These are phyloP conservation scores for Inonotus obliquus DNA, from an alignment of 1,284 basidiomycete species.

Conservation along the genomic window DNA sequence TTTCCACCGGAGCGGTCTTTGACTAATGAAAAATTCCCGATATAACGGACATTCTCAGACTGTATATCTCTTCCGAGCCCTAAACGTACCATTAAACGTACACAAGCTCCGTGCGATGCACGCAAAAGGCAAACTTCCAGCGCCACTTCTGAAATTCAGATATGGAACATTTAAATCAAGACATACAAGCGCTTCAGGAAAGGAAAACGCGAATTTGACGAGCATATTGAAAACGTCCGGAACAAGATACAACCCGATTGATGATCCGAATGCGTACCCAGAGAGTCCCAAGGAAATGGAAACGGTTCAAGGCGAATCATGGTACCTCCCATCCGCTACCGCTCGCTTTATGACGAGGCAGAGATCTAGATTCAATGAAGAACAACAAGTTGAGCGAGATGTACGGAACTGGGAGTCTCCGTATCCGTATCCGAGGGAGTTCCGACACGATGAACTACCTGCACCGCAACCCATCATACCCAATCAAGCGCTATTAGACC, in stretches of 20 bases:
- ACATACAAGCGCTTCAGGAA: not conserved
- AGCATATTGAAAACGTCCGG: not conserved
- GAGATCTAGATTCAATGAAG: not conserved
- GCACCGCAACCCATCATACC: not conserved
- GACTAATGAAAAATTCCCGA: not conserved
- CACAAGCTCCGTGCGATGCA: slow-evolving; percentile 7
- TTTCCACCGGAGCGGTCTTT: not conserved
- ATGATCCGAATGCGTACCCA: slow-evolving; percentile 2
- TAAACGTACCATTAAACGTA: slow-evolving; percentile 12
- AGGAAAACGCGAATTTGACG: not conserved
- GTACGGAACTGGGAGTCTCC: not conserved
- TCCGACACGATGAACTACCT: not conserved
- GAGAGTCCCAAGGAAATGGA: slow-evolving; percentile 7
- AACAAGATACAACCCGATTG: not conserved
- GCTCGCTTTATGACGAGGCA: not conserved
- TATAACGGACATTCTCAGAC: not conserved
- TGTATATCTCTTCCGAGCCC: slow-evolving; percentile 2
- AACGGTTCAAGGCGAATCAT: slow-evolving; percentile 12
- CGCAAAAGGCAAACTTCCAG: slow-evolving; percentile 5
- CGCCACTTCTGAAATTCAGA: slow-evolving; percentile 7
- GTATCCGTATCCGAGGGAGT: not conserved
- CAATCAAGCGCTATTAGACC: slow-evolving; percentile 1
- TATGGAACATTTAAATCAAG: not conserved
- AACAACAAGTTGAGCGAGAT: not conserved
- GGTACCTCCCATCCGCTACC: slow-evolving; percentile 15